phyloP scores from a whole-genome alignment of 306 rosid species.

The Medicago lupulina region DNA sequence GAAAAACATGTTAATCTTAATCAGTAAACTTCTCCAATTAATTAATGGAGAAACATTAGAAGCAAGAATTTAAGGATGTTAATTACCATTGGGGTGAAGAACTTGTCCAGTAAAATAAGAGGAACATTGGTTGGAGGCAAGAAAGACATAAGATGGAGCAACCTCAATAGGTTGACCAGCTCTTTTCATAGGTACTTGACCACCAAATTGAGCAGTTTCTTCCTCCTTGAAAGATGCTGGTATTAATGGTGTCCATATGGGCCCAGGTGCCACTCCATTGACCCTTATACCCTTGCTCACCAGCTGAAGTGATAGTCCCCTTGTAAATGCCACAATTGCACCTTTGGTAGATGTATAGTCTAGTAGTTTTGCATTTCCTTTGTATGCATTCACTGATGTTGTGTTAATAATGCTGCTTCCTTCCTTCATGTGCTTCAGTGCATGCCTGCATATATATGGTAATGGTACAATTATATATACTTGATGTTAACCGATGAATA shows the following conservation, averaged over 20 bases:
- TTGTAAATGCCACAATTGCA: conserved; percentile 74
- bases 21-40: background rate
- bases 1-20: conserved; percentile 14
- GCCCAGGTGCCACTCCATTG: conserved; percentile 87
- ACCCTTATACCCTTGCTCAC: conserved; percentile 68
- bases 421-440: conserved; percentile 80
- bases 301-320: conserved; percentile 75
- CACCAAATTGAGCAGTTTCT: conserved; percentile 57
- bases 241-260: conserved; percentile 81
- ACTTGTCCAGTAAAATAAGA: conserved; percentile 84
- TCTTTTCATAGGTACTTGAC: conserved; percentile 71
- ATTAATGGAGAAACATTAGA: background rate
- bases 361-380: conserved; percentile 55
- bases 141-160: conserved; percentile 75
- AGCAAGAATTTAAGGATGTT: background rate
- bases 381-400: conserved; percentile 77
- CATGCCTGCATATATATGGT: conserved; percentile 54
- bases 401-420: conserved; percentile 82
- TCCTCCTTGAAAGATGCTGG: conserved; percentile 62
- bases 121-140: conserved; percentile 72
- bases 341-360: conserved; percentile 82
- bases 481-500: too few relatives aligned
- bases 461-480: too few relatives aligned
- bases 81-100: conserved; percentile 79
- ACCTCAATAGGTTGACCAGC: conserved; percentile 88